Evolutionary conservation across 2,329 filamentous ascomycete genomes (phyloP), one percentile per base, ranked within the genome.

Genomic region (Colletotrichum sp.): DNA sequence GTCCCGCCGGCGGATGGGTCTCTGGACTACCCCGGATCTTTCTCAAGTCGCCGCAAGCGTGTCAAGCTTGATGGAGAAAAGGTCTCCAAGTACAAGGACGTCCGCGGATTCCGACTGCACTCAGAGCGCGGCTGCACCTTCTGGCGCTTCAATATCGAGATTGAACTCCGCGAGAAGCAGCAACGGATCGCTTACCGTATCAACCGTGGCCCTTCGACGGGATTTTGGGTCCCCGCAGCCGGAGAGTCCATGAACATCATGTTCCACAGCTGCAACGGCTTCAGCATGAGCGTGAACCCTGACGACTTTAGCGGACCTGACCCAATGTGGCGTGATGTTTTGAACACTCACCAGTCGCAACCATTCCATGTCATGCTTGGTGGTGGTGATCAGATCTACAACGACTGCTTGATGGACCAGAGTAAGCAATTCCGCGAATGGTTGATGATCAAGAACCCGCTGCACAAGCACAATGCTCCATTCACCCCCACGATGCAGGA

Each of bases 301-400:
- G 90, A 98, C 82, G 90, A 93, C 61, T 94, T 98, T 82, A 97
- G 94, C 81, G 97, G 97, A 0, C 97, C 98, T 1, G 97, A 99
- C 85, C 97, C 97, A 2, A 90, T 99, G 85, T 99, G 98, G 97
- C 93, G 96, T 71, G 97, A 99, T 83, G 95, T 98, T 8, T 88
- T 98, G 77, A 98, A 98, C 83, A 95, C 89, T 27, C 97, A 99
- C 82, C 96, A 98, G 84, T 94, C 93, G 57, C 92, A 93, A 68
- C 97, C 97, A 3, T 99, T 98, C 87, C 98, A 99, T 84, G 96
- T 98, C 71, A 99, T 99, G 97, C 91, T 99, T 79, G 98, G 97
- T 44, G 98, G 97, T 64, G 97, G 97, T 72, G 96, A 98, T 82
- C 97, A 99, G 84, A 94, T 99, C 77, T 99, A 98, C 86, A 98